Conservation (phyloP, 2,329 filamentous ascomycete genomes). For the Akanthomyces uredinophilus region DNA sequence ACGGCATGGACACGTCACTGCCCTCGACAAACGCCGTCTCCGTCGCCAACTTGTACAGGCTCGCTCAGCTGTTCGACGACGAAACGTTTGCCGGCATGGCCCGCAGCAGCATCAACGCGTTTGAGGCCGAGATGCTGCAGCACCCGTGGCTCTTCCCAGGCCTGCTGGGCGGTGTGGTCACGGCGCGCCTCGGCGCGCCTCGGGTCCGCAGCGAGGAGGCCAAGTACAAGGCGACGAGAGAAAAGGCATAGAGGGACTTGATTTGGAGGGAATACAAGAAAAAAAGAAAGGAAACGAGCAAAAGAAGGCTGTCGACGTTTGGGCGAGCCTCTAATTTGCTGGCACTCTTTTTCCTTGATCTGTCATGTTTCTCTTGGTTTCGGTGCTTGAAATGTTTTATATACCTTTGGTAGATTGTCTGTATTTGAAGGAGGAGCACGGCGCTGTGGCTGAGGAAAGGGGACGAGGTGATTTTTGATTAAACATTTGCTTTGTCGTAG, state of each 20-base stretch:
- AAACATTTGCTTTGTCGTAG: not conserved
- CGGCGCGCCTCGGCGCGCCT: conserved; percentile 63
- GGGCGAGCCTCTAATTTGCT: not conserved
- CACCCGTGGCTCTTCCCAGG: conserved; percentile 89
- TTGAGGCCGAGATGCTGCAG: conserved; percentile 86
- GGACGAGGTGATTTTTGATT: not conserved
- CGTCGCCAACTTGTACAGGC: conserved; percentile 80
- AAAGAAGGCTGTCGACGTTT: not conserved
- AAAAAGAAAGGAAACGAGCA: not conserved
- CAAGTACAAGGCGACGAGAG: conserved; percentile 22
- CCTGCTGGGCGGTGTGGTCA: conserved; percentile 70
- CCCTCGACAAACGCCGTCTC: conserved; percentile 86
- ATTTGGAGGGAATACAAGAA: not conserved
- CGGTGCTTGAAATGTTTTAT: not conserved
- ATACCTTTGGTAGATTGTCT: conserved; percentile 1
- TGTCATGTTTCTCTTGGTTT: conserved; percentile 11
- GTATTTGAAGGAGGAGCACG: not conserved
- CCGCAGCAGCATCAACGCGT: conserved; percentile 71
- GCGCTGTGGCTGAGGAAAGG: not conserved
- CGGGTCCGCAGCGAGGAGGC: conserved; percentile 23
- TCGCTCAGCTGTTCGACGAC: conserved; percentile 65
- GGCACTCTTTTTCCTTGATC: not conserved
- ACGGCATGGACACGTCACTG: conserved; percentile 88
- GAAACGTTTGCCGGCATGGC: conserved; percentile 60
- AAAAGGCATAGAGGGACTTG: conserved; percentile 17